Percentiles rank a stretch among this genome's conserved stretches.
phyloP scores from a whole-genome alignment of 2,329 filamentous ascomycete genomes.

The Periglandula ipomoeae region DNA sequence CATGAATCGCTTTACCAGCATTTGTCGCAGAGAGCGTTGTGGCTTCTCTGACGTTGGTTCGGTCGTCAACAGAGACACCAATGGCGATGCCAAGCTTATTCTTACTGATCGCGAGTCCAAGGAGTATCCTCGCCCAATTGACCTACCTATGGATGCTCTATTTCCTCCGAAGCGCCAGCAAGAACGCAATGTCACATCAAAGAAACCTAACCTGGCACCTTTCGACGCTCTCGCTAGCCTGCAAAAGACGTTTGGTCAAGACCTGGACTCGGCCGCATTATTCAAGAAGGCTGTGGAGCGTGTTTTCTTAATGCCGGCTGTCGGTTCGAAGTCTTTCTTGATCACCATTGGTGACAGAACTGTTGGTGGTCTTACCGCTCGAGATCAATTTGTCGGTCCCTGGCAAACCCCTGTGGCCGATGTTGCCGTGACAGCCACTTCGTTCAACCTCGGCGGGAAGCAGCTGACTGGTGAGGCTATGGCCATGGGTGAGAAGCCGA shows the following conservation, averaged over 20 bases:
- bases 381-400: constrained; percentile 92
- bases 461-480: constrained; percentile 86
- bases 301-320: constrained; percentile 76
- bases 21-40: constrained; percentile 74
- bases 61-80: constrained; percentile 52
- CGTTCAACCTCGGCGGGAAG: constrained; percentile 56
- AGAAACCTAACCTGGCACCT: constrained; percentile 54
- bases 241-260: constrained; percentile 50
- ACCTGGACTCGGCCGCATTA: constrained; percentile 42
- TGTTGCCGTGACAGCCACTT: constrained; percentile 83
- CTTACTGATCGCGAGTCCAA: constrained; percentile 73
- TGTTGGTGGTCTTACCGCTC: constrained; percentile 77
- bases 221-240: constrained; percentile 65
- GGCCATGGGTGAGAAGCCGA: constrained; percentile 91
- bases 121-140: constrained; percentile 69
- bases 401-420: constrained; percentile 95
- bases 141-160: constrained; percentile 78
- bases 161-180: constrained; percentile 85
- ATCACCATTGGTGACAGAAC: constrained; percentile 94
- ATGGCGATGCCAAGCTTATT: constrained; percentile 62
- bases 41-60: constrained; percentile 86
- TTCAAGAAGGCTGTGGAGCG: constrained; percentile 62
- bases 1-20: constrained; percentile 65
- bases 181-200: constrained; percentile 62
- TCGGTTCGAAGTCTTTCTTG: constrained; percentile 94